Evolutionary conservation across 768 basidiomycete species (phyloP), one percentile per base, ranked within the genome.

Genomic region (Kwoniella dejecticola): DNA sequence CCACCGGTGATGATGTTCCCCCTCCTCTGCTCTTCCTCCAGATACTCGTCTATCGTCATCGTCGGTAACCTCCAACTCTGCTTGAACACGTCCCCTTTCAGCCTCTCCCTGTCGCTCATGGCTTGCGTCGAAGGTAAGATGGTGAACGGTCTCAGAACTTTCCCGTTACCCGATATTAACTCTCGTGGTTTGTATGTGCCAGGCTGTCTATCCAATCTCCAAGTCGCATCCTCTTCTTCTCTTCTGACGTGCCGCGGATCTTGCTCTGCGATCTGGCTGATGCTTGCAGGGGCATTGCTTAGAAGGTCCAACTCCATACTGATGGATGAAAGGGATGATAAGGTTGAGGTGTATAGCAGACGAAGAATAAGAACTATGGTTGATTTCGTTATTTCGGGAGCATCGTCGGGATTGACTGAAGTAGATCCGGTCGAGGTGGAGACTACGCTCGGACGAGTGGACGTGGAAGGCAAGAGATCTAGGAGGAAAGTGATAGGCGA

Each of bases 11-110:
- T 85, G 68, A 98, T 86, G 54, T 91, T 93, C 0, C 95, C 95
- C 57, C 89, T 81, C 71, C 86, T 83, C 48, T 82, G 82, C 73
- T 99, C 95, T 57, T 91, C 86, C 73, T 89, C 86, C 30, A 99
- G 83, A 74, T 94, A 97, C 78, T 98, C 90, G 69, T 98, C 95
- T 59, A 98, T 85, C 1, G 89, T 85, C 96, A 99, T 97, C 0
- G 91, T 93, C 4, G 96, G 96, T 30, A 98, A 81, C 42, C 88
- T 85, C 71, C 96, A 86, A 11, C 85, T 85, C 13, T 90, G 85
- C 15, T 87, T 85, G 80, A 97, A 98, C 3, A 98, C 93, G 71
- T 89, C 86, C 1, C 84, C 80, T 73, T 88, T 87, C 5, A 96
- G 74, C 24, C 86, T 84, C 41, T 87, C 83, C 60, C 94, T 86